Evolutionary conservation across 2,329 filamentous ascomycete species (phyloP), one percentile per base, ranked within the genome.

Genomic region (Catunica adiposa): DNA sequence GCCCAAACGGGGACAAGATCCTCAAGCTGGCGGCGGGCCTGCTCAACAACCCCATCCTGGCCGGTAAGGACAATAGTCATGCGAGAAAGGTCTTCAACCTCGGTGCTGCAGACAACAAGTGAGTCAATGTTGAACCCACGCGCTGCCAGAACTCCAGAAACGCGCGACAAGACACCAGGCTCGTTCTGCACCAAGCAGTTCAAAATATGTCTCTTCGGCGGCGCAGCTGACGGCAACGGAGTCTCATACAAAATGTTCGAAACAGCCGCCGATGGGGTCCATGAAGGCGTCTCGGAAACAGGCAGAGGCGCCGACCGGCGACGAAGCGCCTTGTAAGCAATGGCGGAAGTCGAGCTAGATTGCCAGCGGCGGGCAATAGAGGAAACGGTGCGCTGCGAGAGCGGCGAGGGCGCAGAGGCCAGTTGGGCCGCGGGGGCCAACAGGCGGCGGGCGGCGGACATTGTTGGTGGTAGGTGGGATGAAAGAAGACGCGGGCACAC

Each of bases 161-260:
- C 87, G 59, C 92, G 89, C 54, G 90, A 97, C 58, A 98, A 76
- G 57, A 98, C 92, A 73, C 92, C 92, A 11, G 92, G 92, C 74
- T 98, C 92, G 73, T 98, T 98, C 71, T 98, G 92, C 59, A 98
- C 92, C 60, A 98, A 79, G 69, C 92, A 98, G 73, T 98, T 98
- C 70, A 98, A 83, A 66, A 98, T 80, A 71, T 98, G 92, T 55
- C 89, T 84, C 74, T 95, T 97, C 47, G 88, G 84, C 7, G 92
- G 90, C 23, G 82, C 82, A 63, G 77, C 77, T 14, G 88, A 89
- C 6, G 89, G 86, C 17, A 86, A 77, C 4, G 92, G 92, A 2
- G 89, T 97, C 77, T 98, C 92, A 76, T 98, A 98, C 69, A 98
- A 86, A 67, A 98, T 98, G 69, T 90, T 95, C 67, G 88, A 94